Conservation (phyloP, 2,329 filamentous ascomycete species). For the Colletotrichum sp. region DNA sequence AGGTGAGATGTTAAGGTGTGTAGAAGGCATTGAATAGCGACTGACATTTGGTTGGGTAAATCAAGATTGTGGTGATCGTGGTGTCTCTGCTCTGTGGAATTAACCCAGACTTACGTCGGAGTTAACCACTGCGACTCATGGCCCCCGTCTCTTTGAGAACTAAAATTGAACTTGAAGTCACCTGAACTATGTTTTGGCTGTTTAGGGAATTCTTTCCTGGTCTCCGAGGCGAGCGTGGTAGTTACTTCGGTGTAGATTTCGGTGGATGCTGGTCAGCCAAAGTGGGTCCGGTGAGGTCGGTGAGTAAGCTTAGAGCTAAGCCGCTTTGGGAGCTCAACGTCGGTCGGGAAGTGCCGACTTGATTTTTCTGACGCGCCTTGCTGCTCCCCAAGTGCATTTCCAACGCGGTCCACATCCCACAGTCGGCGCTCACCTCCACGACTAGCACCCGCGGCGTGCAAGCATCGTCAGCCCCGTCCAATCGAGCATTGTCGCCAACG, state of each 20-base stretch:
- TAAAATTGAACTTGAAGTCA: accelerated
- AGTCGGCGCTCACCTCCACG: slow-evolving; percentile 10
- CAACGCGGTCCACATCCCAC: slow-evolving; percentile 20
- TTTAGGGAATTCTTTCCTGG: neutral
- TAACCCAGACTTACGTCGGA: neutral
- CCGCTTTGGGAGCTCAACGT: neutral
- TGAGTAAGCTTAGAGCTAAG: neutral
- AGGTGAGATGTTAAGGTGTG: neutral
- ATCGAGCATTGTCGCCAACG: neutral
- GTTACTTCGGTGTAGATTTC: neutral
- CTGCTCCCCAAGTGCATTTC: slow-evolving; percentile 15
- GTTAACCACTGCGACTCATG: neutral
- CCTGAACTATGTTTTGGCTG: neutral
- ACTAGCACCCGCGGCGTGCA: neutral
- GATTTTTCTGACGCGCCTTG: slow-evolving; percentile 22
- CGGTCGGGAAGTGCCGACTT: slow-evolving; percentile 14
- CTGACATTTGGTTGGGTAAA: neutral
- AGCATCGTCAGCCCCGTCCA: neutral
- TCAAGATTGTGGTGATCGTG: neutral
- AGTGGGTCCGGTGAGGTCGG: neutral
- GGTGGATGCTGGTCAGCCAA: neutral
- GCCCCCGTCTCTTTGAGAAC: neutral
- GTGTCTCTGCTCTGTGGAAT: neutral
- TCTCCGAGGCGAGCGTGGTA: neutral
- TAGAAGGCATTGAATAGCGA: neutral